A percentile compares a stretch with the other conserved stretches of the same genome.
phyloP scores from a whole-genome alignment of 106 monocot species.

The Allium sativum region DNA sequence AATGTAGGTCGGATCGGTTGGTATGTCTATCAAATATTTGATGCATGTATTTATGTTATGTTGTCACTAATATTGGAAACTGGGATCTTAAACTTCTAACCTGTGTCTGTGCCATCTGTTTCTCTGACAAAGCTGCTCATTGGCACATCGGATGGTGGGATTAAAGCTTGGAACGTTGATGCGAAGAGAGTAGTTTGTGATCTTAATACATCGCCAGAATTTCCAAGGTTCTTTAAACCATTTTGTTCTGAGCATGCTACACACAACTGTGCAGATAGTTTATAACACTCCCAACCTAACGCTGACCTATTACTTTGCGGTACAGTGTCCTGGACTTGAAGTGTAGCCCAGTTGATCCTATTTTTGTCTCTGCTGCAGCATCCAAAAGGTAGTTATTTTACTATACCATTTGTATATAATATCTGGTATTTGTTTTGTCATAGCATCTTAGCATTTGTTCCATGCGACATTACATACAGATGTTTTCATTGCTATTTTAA shows the following conservation, averaged over 20 bases:
- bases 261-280: background rate
- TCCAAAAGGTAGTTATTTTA: conserved; percentile 51
- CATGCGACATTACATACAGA: too few relatives aligned
- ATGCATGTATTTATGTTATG: too few relatives aligned
- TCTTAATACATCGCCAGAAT: conserved; percentile 64
- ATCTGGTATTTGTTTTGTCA: too few relatives aligned
- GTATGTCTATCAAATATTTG: conserved; percentile 21
- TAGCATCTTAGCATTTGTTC: too few relatives aligned
- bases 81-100: too few relatives aligned
- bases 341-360: conserved; percentile 90
- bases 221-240: conserved; percentile 51
- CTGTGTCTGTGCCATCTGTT: background rate
- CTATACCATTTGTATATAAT: too few relatives aligned
- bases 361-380: conserved; percentile 97
- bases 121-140: conserved; percentile 76
- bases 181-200: conserved; percentile 99
- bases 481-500: too few relatives aligned
- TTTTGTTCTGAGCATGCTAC: background rate
- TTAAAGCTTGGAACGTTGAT: conserved; percentile 99
- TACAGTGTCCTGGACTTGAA: conserved; percentile 81
- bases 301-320: background rate
- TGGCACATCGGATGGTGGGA: conserved; percentile 91
- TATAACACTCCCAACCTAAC: background rate
- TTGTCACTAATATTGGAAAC: too few relatives aligned
- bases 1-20: conserved; percentile 91